These are phyloP conservation scores for Backusella westeae DNA, from an alignment of 192 early-diverging fungal species.

Conservation along the genomic window DNA sequence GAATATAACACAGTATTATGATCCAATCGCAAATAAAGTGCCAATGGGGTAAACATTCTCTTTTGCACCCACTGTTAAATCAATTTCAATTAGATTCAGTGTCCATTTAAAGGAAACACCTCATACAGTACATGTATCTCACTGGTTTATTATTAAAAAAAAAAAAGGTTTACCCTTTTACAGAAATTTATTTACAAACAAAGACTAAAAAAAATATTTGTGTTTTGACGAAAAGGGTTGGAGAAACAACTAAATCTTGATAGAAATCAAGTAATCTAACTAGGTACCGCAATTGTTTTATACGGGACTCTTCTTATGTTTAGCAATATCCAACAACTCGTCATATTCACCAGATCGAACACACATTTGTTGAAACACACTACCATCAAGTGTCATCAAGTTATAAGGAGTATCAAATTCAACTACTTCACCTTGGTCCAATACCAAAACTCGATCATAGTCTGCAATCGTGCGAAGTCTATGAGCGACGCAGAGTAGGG, in stretches of 20 bases:
- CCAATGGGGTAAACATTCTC: too few relatives aligned
- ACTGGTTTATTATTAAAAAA: background rate
- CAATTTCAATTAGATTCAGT: too few relatives aligned
- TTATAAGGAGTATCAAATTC: constrained; percentile 81
- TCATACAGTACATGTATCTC: too few relatives aligned
- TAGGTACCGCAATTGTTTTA: background rate
- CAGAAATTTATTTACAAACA: background rate
- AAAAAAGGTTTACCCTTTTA: background rate
- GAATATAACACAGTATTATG: too few relatives aligned
- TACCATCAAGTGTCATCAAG: constrained; percentile 59
- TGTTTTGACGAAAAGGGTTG: background rate
- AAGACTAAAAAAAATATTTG: background rate
- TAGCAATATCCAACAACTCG: constrained; percentile 64
- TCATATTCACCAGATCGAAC: constrained; percentile 77
- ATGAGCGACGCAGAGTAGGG: constrained; percentile 89
- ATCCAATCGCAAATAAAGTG: too few relatives aligned
- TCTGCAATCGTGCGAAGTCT: constrained; percentile 80
- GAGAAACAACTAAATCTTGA: background rate
- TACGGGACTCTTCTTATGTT: constrained; percentile 18
- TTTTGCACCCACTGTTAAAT: too few relatives aligned
- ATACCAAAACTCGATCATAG: constrained; percentile 81
- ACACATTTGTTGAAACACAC: constrained; percentile 78
- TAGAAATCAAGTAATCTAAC: background rate
- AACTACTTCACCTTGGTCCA: constrained; percentile 70
- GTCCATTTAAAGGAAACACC: too few relatives aligned